phyloP scores from a whole-genome alignment of 2,329 filamentous ascomycete species.

The Ophiosphaerella korrae region DNA sequence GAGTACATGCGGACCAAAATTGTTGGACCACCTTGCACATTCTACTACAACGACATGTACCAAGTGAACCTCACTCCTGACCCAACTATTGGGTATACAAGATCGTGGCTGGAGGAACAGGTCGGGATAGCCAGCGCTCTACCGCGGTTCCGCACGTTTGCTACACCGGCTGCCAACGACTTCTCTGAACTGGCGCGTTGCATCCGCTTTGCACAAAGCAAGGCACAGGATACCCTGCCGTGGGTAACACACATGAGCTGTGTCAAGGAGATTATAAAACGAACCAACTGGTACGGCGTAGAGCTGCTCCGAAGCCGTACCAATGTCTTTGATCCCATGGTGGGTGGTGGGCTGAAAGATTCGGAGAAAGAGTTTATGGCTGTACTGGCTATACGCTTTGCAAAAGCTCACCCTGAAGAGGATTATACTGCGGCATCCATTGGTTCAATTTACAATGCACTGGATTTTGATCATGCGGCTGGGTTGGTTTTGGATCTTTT shows the following conservation, averaged over 20 bases:
- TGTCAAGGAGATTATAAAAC: neutral
- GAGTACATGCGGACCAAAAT: too few species aligned
- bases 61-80: too few species aligned
- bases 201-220: neutral
- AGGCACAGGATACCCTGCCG: neutral
- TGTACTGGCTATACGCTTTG: neutral
- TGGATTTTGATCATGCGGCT: neutral
- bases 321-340: neutral
- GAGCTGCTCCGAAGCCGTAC: neutral
- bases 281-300: neutral
- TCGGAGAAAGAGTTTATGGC: neutral
- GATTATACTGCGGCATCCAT: neutral
- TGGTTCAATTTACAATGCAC: neutral
- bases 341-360: neutral
- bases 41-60: too few species aligned
- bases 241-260: neutral
- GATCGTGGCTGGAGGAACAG: neutral
- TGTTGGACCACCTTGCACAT: too few species aligned
- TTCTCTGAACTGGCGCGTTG: neutral
- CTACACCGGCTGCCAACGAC: neutral
- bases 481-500: neutral
- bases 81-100: too few species aligned
- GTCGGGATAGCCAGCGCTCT: neutral
- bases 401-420: neutral
- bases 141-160: neutral